Conservation (phyloP, 2,329 filamentous ascomycete species). For the Botrytis squamosa region DNA sequence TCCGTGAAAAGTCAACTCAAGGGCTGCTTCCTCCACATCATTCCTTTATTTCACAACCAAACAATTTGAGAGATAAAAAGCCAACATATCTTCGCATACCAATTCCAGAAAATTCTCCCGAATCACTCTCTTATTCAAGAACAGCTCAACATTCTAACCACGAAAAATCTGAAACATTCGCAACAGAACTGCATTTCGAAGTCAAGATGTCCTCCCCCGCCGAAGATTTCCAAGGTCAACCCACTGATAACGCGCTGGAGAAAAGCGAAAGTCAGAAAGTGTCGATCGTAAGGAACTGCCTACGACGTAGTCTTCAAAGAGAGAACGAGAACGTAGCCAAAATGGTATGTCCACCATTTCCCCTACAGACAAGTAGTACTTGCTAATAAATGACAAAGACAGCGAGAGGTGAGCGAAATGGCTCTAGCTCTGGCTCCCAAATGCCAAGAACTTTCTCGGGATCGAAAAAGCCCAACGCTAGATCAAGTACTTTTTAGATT, state of each 20-base stretch:
- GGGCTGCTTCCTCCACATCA: not conserved
- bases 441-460: not conserved
- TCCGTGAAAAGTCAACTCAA: not conserved
- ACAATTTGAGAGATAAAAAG: not conserved
- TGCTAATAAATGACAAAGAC: not conserved
- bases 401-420: not conserved
- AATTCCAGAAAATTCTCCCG: not conserved
- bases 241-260: not conserved
- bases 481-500: not conserved
- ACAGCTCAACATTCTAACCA: not conserved
- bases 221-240: not conserved
- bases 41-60: not conserved
- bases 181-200: not conserved
- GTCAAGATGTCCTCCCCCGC: not conserved
- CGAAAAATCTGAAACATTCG: not conserved
- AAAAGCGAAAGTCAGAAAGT: not conserved
- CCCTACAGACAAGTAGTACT: not conserved
- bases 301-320: not conserved
- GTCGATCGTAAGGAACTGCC: not conserved
- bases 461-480: not conserved
- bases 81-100: not conserved
- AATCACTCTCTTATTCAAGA: not conserved
- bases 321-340: not conserved
- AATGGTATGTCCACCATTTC: not conserved
- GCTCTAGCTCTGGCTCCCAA: not conserved